Percentiles rank a stretch among this genome's conserved stretches.
Evolutionary conservation across 1,284 basidiomycete genomes (phyloP).

Genomic region (Ustilago bromivora): DNA sequence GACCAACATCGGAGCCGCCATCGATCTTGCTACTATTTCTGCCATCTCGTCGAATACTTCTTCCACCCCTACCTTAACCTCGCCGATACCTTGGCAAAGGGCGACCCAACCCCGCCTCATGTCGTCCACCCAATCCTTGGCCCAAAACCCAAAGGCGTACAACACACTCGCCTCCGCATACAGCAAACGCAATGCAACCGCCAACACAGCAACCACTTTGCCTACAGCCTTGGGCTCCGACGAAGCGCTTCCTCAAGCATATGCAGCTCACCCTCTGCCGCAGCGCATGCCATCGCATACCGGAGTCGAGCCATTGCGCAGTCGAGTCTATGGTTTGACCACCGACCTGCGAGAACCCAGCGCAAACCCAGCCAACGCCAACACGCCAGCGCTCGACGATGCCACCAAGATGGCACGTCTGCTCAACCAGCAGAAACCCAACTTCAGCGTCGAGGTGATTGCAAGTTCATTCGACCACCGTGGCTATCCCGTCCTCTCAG

Average conservation of each 20-base stretch:
- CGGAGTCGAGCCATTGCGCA: constrained; percentile 17
- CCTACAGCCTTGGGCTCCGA: constrained; percentile 18
- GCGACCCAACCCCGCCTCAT: constrained; percentile 19
- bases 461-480: constrained; percentile 57
- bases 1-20: constrained; percentile 20
- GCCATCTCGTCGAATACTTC: constrained; percentile 11
- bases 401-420: constrained; percentile 31
- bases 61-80: constrained; percentile 3
- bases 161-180: constrained; percentile 41
- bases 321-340: constrained; percentile 48
- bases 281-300: constrained; percentile 28
- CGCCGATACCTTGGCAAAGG: constrained; percentile 15
- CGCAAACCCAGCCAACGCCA: constrained; percentile 5
- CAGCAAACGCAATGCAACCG: constrained; percentile 40
- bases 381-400: constrained; percentile 27
- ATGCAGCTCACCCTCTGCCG: constrained; percentile 14
- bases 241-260: constrained; percentile 15
- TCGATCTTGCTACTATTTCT: constrained; percentile 36
- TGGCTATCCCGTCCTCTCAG: constrained; percentile 58
- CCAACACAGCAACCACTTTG: constrained; percentile 18
- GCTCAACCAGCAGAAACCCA: constrained; percentile 41
- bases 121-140: constrained; percentile 28
- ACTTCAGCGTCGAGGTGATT: constrained; percentile 62
- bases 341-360: constrained; percentile 40
- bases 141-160: constrained; percentile 29